Conservation (phyloP, 1,284 basidiomycete species). For the Caloboletus firmus region DNA sequence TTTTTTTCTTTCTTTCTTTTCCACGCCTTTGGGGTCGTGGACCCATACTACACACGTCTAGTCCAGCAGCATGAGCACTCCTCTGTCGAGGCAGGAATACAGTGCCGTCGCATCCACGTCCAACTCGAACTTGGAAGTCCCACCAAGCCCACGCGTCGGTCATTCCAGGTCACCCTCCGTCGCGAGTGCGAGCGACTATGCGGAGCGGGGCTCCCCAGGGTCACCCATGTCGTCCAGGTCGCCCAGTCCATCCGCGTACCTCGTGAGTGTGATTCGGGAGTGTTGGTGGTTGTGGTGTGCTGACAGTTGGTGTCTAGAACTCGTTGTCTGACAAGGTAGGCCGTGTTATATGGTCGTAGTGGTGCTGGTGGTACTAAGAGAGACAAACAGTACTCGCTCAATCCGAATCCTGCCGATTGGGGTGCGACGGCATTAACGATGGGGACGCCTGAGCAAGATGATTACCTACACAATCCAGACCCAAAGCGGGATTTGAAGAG, state of each 20-base stretch:
- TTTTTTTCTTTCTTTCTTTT: slow-evolving; percentile 5
- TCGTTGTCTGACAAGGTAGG: slow-evolving; percentile 29
- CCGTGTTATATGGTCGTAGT: background rate
- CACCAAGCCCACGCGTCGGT: slow-evolving; percentile 15
- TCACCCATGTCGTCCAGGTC: slow-evolving; percentile 21
- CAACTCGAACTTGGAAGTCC: slow-evolving; percentile 21
- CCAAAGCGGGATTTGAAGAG: slow-evolving; percentile 36
- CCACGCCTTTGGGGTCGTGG: background rate
- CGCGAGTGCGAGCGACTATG: slow-evolving; percentile 16
- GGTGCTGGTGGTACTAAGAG: background rate
- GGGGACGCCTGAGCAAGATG: slow-evolving; percentile 31
- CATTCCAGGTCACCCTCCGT: slow-evolving; percentile 23
- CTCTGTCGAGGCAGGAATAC: slow-evolving; percentile 28
- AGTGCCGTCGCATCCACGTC: slow-evolving; percentile 30
- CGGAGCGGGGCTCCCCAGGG: slow-evolving; percentile 17
- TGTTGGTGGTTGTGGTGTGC: background rate
- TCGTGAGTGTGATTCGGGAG: slow-evolving; percentile 16
- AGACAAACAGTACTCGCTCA: slow-evolving; percentile 28
- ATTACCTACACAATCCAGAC: slow-evolving; percentile 35
- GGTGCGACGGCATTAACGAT: slow-evolving; percentile 26
- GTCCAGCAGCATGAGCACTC: slow-evolving; percentile 25
- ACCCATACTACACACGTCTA: background rate
- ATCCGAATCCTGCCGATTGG: slow-evolving; percentile 35
- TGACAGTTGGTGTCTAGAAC: slow-evolving; percentile 23
- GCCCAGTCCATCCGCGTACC: slow-evolving; percentile 29